These are phyloP conservation scores for Eimeria maxima DNA, from an alignment of 169 alveolate genomes.

Conservation along the genomic window DNA sequence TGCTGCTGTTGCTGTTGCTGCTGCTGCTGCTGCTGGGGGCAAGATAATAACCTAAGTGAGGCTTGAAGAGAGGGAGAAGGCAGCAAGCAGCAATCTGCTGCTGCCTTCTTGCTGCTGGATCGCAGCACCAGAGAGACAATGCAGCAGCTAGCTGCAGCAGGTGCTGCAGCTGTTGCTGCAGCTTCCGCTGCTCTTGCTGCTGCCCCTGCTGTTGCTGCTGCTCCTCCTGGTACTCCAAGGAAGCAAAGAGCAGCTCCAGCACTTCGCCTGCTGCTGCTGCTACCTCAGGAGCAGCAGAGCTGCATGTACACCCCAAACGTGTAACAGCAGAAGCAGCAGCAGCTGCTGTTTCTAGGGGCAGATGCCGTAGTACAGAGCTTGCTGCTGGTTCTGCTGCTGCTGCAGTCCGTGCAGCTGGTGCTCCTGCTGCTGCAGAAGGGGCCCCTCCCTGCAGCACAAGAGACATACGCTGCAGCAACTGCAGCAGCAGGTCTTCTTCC, in stretches of 20 bases:
- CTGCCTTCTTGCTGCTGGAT: background rate
- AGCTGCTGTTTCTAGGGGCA: constrained; percentile 40
- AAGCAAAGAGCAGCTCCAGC: constrained; percentile 2
- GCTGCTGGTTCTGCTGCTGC: too few species aligned
- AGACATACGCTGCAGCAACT: too few species aligned
- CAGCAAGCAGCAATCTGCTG: background rate
- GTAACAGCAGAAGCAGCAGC: constrained; percentile 12
- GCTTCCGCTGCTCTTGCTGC: background rate
- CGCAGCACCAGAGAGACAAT: constrained; percentile 27
- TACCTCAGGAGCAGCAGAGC: background rate
- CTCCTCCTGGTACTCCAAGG: background rate
- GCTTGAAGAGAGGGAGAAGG: background rate
- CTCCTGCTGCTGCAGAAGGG: too few species aligned
- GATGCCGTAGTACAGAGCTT: background rate
- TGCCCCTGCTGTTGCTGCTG: background rate
- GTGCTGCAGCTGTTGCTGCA: constrained; percentile 32
- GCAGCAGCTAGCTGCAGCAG: constrained; percentile 59
- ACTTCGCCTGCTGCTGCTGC: background rate
- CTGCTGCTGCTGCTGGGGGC: constrained; percentile 12
- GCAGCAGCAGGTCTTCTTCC: too few species aligned
- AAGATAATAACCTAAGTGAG: background rate
- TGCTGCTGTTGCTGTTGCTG: constrained; percentile 32
- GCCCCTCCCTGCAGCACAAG: too few species aligned
- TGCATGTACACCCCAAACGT: constrained; percentile 11
- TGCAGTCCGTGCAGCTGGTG: too few species aligned